These are phyloP conservation scores for Amylostereum areolatum DNA, from an alignment of 1,284 basidiomycete species.

Conservation along the genomic window DNA sequence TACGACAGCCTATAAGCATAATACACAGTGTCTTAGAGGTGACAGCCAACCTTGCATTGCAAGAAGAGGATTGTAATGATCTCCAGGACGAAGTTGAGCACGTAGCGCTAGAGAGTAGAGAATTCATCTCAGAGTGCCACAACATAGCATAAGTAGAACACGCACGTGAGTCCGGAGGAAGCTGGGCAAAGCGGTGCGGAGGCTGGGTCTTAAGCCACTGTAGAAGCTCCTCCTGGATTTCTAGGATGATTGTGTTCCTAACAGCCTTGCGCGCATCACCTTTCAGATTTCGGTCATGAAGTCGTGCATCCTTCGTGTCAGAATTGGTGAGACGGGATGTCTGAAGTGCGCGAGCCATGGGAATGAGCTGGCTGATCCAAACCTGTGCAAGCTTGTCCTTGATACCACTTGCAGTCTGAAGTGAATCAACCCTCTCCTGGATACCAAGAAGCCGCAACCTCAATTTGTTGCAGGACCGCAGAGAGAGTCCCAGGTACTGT, in stretches of 20 bases:
- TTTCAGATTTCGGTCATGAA: not conserved
- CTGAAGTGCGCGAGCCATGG: not conserved
- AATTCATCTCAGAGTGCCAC: too few relatives aligned
- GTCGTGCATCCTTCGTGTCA: not conserved
- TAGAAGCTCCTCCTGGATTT: not conserved
- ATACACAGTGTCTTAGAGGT: too few relatives aligned
- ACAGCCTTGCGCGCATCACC: not conserved
- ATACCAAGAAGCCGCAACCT: slow-evolving; percentile 11
- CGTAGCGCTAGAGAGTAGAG: too few relatives aligned
- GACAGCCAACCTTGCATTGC: too few relatives aligned
- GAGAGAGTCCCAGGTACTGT: not conserved
- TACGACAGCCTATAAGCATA: too few relatives aligned
- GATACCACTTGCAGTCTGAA: not conserved
- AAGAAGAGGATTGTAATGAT: too few relatives aligned
- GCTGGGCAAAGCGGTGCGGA: not conserved
- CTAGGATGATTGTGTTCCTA: not conserved
- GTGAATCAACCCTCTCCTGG: not conserved
- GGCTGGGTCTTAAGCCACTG: not conserved
- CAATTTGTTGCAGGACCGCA: slow-evolving; percentile 7
- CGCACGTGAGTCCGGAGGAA: too few relatives aligned
- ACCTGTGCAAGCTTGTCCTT: not conserved
- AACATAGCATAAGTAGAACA: too few relatives aligned
- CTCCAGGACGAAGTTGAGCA: too few relatives aligned
- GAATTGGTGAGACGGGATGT: not conserved
- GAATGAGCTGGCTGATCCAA: not conserved